Evolutionary conservation across 1,284 basidiomycete genomes (phyloP), one percentile per base, ranked within the genome.

Genomic region (Naganishia albida): DNA sequence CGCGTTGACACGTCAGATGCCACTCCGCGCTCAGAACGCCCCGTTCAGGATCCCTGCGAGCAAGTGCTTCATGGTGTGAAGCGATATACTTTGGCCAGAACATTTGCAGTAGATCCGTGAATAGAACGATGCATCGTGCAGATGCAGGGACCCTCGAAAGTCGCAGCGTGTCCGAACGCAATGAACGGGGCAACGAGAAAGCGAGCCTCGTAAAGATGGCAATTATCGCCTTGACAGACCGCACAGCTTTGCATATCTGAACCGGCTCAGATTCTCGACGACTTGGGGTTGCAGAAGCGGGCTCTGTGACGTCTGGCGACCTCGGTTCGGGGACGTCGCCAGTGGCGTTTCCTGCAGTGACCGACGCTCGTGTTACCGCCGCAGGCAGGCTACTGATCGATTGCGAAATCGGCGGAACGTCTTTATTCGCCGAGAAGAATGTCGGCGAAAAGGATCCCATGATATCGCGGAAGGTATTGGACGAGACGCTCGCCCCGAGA

Each of bases 1-100:
- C 87, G 20, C 84, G 81, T 0, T 84, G 77, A 34, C 87, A 88
- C 28, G 73, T 69, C 67, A 60, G 64, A 69, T 70, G 59, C 70
- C 69, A 70, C n/a, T 44, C 64, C 42, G 53, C 66, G 53, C 69
- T 69, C 40, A 46, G 59, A 18, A 53, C 40, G 12, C 60, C 67
- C 43, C 46, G 67, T 71, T 34, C 51, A 3, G 40, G 50, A 50
- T 52, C 60, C 23, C 60, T 28, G 26, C 28, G 42, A 16, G 60
- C 60, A 18, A 63, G 50, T 20, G 42, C 49, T 20, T 46, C 60
- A 28, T 60, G 57, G 28, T 60, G 57, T 12, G 57, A 30, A 6
- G 57, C 57, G 25, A 60, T 38, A 23, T 60, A 60, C 39, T 50
- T 60, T n/a, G 48, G 46, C 57, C 57, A 60, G 20, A 83, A 72